Conservation (phyloP, 495 filamentous ascomycete species). For the Penicillium coprophilum region DNA sequence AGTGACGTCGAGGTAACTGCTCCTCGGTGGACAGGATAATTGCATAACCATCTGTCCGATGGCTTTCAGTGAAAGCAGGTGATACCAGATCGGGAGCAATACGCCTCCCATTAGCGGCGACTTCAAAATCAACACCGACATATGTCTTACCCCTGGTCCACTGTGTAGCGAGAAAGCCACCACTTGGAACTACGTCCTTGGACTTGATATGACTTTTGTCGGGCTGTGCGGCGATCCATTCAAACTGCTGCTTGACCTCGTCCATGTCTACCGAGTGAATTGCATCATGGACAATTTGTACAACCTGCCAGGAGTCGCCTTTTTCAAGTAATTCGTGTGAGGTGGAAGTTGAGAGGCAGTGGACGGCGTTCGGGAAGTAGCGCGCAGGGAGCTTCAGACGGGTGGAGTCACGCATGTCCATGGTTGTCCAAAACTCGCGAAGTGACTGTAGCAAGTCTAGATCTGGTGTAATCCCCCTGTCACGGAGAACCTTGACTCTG, state of each 20-base stretch:
- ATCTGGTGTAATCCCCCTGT: background rate
- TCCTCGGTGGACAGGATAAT: conserved; percentile 3
- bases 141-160: conserved; percentile 2
- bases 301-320: background rate
- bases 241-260: background rate
- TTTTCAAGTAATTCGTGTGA: background rate
- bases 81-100: background rate
- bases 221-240: conserved; percentile 6
- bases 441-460: background rate
- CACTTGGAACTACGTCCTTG: background rate
- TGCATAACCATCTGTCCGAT: conserved; percentile 1
- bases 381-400: conserved; percentile 2
- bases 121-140: background rate
- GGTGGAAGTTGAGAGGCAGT: background rate
- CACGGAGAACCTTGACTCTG: background rate
- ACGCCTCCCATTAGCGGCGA: background rate
- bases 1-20: background rate
- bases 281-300: background rate
- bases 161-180: background rate
- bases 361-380: conserved; percentile 12
- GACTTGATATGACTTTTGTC: background rate
- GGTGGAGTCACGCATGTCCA: conserved; percentile 5
- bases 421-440: conserved; percentile 3
- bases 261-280: background rate
- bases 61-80: background rate